These are phyloP conservation scores for Setaria italica DNA, from an alignment of 202 grass and related monocot genomes.

Conservation along the genomic window DNA sequence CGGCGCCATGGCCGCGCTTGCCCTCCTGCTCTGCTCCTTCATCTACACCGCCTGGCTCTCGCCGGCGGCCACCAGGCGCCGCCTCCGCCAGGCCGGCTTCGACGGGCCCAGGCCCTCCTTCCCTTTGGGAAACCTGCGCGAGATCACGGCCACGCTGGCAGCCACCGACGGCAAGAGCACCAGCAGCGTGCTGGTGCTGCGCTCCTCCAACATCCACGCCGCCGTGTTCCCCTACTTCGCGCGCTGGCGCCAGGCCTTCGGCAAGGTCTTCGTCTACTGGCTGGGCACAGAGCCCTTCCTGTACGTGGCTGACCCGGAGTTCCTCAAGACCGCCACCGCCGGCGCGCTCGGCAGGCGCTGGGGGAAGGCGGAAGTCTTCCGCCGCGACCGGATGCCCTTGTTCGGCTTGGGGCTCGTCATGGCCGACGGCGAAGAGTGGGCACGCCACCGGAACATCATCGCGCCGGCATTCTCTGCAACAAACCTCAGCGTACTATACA, in stretches of 20 bases:
- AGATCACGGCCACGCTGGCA: slow-evolving; percentile 38
- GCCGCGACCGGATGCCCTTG: no score
- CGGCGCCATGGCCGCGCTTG: not conserved
- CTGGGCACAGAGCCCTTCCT: slow-evolving; percentile 88
- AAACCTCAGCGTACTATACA: slow-evolving; percentile 62
- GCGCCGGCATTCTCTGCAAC: slow-evolving; percentile 84
- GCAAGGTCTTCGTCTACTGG: slow-evolving; percentile 94
- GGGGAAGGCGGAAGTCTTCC: no score
- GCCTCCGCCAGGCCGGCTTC: slow-evolving; percentile 55
- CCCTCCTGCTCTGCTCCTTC: slow-evolving; percentile 15
- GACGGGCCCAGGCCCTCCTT: slow-evolving; percentile 62
- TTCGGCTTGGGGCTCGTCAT: no score
- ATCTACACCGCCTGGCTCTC: slow-evolving; percentile 14
- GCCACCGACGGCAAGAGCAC: not conserved
- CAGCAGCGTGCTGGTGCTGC: no score
- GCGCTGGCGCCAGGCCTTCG: slow-evolving; percentile 63
- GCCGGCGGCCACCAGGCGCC: not conserved
- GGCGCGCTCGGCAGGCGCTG: no score
- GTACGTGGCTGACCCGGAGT: slow-evolving; percentile 82
- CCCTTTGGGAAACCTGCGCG: slow-evolving; percentile 70
- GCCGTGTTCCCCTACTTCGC: slow-evolving; percentile 80
- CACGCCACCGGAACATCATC: slow-evolving; percentile 71
- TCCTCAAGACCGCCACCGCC: slow-evolving; percentile 55
- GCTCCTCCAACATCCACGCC: slow-evolving; percentile 49
- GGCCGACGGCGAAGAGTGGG: slow-evolving; percentile 75